Evolutionary conservation across 768 basidiomycete genomes (phyloP), one percentile per base, ranked within the genome.

Genomic region (Amanita rubescens): DNA sequence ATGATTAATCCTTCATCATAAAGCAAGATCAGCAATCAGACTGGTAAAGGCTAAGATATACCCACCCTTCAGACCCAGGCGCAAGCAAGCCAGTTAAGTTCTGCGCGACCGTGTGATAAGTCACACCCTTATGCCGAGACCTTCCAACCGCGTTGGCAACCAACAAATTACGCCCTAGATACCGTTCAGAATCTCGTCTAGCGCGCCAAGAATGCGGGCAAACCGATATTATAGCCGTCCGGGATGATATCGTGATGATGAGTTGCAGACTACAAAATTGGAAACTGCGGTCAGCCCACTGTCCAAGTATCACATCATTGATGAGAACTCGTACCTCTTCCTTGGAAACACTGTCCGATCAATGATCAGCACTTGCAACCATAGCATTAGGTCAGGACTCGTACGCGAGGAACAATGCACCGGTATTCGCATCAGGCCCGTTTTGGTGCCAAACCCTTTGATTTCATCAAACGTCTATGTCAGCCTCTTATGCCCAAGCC

Each of bases 61-160:
- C 68, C 54, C 53, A 74, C 67, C 82, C 80, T 1, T 62, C 45
- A 22, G 70, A 65, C 3, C 85, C 84, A 5, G 77, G 57, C 3
- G 76, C 59, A 54, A 86, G 71, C 22, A 87, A 68, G 3, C 80
- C 80, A 2, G 76, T 76, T 20, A 85, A 43, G 47, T 76, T 76
- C 58, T 71, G 53, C 8, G 69, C 72, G 1, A 64, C 67, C 0
- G 81, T 79, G 17, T 51, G 60, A 57, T 84, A 88, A 0, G 58
- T 71, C 20, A 79, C 64, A 12, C 75, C 77, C 10, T 59, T 66
- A 50, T 73, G 78, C 47, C 24, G 27, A 7, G 24, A 33, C 20
- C 5, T 25, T 15, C 68, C 70, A 9, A 64, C 37, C 10, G 71
- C 71, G 37, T 51, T 61, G 11, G 57, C 49, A 14, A 65, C 66